Conservation (phyloP, 495 filamentous ascomycete species). For the Penicillium coprophilum region DNA sequence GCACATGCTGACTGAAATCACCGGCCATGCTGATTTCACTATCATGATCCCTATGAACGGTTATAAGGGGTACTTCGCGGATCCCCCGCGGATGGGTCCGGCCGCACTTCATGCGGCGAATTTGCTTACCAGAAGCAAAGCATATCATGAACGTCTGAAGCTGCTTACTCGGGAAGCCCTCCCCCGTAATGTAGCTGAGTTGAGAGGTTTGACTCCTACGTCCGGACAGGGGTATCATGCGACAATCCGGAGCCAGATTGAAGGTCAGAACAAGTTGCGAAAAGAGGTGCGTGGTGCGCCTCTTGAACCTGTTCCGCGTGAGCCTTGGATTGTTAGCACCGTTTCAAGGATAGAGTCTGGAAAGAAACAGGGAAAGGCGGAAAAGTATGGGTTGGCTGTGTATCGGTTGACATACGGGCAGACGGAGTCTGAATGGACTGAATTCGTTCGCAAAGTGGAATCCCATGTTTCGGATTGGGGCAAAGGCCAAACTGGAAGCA, state of each 20-base stretch:
- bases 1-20: conserved; percentile 27
- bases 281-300: conserved; percentile 21
- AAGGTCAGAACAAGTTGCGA: conserved; percentile 20
- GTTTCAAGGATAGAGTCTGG: conserved; percentile 3
- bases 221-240: conserved; percentile 4
- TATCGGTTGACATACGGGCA: conserved; percentile 34
- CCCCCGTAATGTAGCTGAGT: not conserved
- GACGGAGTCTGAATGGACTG: conserved; percentile 29
- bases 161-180: conserved; percentile 5
- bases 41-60: conserved; percentile 30
- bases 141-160: conserved; percentile 18
- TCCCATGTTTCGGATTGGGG: conserved; percentile 29
- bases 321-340: conserved; percentile 18
- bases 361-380: not conserved
- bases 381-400: conserved; percentile 26
- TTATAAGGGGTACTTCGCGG: conserved; percentile 18
- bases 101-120: conserved; percentile 5
- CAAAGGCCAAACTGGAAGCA: conserved; percentile 29
- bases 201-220: not conserved
- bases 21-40: conserved; percentile 21
- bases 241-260: conserved; percentile 13
- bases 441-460: conserved; percentile 27
- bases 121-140: not conserved
- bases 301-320: conserved; percentile 18
- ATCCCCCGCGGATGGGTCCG: not conserved